phyloP scores from a whole-genome alignment of 176 grass and related monocot genomes.

The Lolium rigidum region DNA sequence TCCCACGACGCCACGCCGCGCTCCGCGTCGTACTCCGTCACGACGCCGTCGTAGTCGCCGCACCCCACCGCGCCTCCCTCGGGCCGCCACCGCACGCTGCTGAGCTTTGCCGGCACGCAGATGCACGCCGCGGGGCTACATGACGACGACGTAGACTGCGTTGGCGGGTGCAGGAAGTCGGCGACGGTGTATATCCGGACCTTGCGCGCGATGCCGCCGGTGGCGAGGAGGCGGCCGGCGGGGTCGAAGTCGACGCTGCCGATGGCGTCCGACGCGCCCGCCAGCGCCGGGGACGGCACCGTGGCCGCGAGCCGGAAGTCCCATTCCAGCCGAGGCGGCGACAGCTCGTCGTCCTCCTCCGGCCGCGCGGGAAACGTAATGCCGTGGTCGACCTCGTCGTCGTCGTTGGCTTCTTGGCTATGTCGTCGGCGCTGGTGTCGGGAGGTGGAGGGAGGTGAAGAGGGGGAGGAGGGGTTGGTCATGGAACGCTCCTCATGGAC shows the following conservation, averaged over 20 bases:
- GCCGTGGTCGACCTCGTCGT: background rate
- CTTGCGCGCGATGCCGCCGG: conserved; percentile 88
- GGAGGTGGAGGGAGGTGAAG: background rate
- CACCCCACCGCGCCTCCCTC: conserved; percentile 47
- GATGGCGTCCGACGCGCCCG: conserved; percentile 64
- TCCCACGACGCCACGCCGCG: conserved; percentile 58
- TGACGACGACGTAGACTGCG: background rate
- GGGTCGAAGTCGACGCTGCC: conserved; percentile 80
- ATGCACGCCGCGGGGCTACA: conserved; percentile 55
- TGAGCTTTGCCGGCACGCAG: conserved; percentile 94
- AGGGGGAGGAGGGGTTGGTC: conserved; percentile 39
- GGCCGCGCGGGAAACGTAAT: background rate
- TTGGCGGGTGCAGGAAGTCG: background rate
- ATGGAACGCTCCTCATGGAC: conserved; percentile 47
- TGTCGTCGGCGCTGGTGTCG: background rate
- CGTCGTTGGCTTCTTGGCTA: background rate
- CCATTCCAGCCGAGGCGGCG: conserved; percentile 62
- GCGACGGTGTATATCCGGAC: conserved; percentile 67
- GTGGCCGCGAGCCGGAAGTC: conserved; percentile 69
- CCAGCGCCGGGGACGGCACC: conserved; percentile 61
- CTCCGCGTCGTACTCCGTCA: conserved; percentile 89
- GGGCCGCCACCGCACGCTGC: conserved; percentile 84
- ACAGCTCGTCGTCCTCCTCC: conserved; percentile 26
- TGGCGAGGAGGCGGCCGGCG: conserved; percentile 68
- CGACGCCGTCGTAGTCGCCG: conserved; percentile 96